These are phyloP conservation scores for Zygotorulaspora florentina DNA, from an alignment of 805 yeast species.

Conservation along the genomic window DNA sequence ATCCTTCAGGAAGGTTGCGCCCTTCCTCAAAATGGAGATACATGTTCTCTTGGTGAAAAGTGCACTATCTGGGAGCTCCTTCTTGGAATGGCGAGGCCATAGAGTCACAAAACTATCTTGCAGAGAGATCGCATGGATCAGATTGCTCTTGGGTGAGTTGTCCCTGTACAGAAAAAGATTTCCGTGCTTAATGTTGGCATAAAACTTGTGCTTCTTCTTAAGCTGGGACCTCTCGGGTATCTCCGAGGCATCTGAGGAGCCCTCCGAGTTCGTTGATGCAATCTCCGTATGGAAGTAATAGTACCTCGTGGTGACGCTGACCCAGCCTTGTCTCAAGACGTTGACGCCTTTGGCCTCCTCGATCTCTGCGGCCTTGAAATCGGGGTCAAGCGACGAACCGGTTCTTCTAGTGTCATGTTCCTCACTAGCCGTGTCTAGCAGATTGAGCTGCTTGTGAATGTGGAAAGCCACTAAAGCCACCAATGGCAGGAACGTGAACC, in stretches of 20 bases:
- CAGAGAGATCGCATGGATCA: conserved; percentile 72
- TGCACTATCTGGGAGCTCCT: conserved; percentile 53
- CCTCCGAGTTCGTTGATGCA: conserved; percentile 7
- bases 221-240: conserved; percentile 31
- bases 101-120: conserved; percentile 65
- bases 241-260: conserved; percentile 24
- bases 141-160: conserved; percentile 44
- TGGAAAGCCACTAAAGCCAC: conserved; percentile 34
- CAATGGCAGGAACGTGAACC: conserved; percentile 72
- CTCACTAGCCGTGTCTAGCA: conserved; percentile 7
- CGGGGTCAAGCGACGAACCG: conserved; percentile 23
- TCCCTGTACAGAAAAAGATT: conserved; percentile 81
- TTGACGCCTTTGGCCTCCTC: conserved; percentile 63
- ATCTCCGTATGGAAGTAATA: conserved; percentile 46
- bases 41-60: conserved; percentile 78
- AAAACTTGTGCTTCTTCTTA: conserved; percentile 51
- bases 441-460: conserved; percentile 32
- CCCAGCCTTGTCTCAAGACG: conserved; percentile 68
- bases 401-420: conserved; percentile 20
- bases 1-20: conserved; percentile 11
- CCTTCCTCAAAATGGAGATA: conserved; percentile 61
- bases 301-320: conserved; percentile 77
- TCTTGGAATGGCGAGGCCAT: conserved; percentile 72
- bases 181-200: conserved; percentile 77
- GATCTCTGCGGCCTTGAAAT: conserved; percentile 57